phyloP scores from a whole-genome alignment of 1,284 basidiomycete species.

The Ceratobasidium sp. region DNA sequence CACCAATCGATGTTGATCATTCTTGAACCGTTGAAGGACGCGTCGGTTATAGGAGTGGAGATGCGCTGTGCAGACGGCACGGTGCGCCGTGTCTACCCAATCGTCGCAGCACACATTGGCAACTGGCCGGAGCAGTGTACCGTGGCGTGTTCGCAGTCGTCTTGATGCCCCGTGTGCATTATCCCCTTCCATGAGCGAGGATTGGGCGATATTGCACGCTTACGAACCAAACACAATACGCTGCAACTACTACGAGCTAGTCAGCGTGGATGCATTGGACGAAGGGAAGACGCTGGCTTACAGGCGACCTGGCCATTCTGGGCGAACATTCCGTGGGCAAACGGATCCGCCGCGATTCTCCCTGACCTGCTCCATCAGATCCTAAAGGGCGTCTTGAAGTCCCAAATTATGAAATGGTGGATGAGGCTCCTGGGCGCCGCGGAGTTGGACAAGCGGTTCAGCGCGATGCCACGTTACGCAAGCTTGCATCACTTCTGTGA shows the following conservation, averaged over 20 bases:
- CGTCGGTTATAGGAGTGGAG: conserved; percentile 37
- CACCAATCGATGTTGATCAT: conserved; percentile 49
- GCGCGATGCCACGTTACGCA: conserved; percentile 24
- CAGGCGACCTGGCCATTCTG: conserved; percentile 51
- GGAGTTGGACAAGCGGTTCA: conserved; percentile 42
- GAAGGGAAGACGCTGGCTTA: background rate
- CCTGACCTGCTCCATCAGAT: conserved; percentile 56
- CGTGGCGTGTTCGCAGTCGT: conserved; percentile 39
- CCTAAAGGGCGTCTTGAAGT: conserved; percentile 55
- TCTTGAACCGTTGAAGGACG: conserved; percentile 44
- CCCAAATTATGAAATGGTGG: conserved; percentile 51
- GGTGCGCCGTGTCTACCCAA: conserved; percentile 44
- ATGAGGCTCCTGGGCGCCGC: background rate
- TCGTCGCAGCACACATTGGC: conserved; percentile 51
- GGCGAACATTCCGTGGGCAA: conserved; percentile 43
- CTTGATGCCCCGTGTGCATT: conserved; percentile 28
- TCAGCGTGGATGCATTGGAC: background rate
- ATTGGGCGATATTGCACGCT: no score
- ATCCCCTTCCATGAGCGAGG: background rate
- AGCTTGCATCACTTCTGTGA: conserved; percentile 19
- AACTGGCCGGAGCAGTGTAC: conserved; percentile 51
- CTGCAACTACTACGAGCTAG: background rate
- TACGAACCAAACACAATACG: background rate
- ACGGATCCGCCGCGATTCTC: conserved; percentile 50
- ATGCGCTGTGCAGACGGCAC: conserved; percentile 47